These are phyloP conservation scores for Tephrocybe sp. DNA, from an alignment of 768 basidiomycete species.

Conservation along the genomic window DNA sequence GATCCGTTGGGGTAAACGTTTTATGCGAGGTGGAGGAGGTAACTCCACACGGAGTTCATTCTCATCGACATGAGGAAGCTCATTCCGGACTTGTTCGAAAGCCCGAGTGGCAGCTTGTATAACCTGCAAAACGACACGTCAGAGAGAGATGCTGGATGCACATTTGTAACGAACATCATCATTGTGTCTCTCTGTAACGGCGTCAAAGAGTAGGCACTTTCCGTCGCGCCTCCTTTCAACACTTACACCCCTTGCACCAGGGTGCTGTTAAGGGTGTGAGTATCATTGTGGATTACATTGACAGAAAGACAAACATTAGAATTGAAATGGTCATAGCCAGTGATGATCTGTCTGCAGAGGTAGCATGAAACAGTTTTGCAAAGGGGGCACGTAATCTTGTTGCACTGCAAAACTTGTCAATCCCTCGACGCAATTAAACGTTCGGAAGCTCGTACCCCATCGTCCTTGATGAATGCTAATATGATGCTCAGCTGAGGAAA, in stretches of 20 bases:
- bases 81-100: constrained; percentile 43
- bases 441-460: constrained; percentile 5
- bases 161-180: constrained; percentile 3
- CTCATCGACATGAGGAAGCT: constrained; percentile 52
- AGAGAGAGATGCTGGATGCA: neutral
- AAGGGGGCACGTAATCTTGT: constrained; percentile 68
- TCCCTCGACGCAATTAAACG: neutral
- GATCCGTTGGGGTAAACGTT: neutral
- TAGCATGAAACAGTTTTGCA: constrained; percentile 69
- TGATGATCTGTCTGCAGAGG: constrained; percentile 60
- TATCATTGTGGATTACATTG: neutral
- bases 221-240: neutral
- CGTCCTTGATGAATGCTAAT: constrained; percentile 16
- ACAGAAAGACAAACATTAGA: neutral
- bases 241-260: no score
- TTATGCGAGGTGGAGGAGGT: constrained; percentile 28
- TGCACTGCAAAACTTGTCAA: constrained; percentile 70
- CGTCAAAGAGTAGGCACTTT: constrained; percentile 12
- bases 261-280: neutral
- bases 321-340: constrained; percentile 63
- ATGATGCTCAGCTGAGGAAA: neutral
- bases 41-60: constrained; percentile 50
- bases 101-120: constrained; percentile 53
- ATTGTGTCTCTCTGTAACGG: constrained; percentile 5
- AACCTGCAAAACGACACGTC: constrained; percentile 36